Conservation (phyloP, 2,329 filamentous ascomycete species). For the Drechslerella coelobrocha region DNA sequence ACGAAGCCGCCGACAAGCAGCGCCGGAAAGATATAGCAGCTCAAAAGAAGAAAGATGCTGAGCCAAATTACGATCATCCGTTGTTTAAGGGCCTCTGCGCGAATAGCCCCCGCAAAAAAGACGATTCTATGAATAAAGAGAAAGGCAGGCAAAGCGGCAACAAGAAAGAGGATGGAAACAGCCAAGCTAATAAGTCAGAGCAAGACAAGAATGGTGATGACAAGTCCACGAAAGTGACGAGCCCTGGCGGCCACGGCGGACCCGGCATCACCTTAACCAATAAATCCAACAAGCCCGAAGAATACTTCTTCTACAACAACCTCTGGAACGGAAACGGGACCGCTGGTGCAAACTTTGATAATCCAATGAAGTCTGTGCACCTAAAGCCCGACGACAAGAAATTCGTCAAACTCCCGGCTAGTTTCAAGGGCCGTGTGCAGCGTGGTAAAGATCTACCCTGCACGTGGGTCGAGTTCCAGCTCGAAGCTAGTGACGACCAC, state of each 20-base stretch:
- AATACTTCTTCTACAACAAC: conserved; percentile 60
- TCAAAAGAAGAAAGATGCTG: conserved; percentile 6
- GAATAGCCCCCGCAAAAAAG: conserved; percentile 3
- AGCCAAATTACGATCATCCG: conserved; percentile 14
- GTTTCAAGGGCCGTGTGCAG: conserved; percentile 60
- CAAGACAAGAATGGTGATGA: not conserved
- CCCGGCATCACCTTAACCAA: conserved; percentile 59
- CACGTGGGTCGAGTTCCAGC: conserved; percentile 60
- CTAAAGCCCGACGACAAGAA: conserved; percentile 56
- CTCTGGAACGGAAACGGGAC: conserved; percentile 59
- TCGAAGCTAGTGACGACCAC: conserved; percentile 57
- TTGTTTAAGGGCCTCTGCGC: conserved; percentile 10
- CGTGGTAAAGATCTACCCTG: conserved; percentile 57
- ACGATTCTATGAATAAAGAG: not conserved
- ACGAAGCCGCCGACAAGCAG: conserved; percentile 12
- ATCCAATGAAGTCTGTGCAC: conserved; percentile 57
- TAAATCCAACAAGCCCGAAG: conserved; percentile 56
- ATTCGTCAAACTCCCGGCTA: conserved; percentile 56
- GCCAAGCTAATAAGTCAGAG: not conserved
- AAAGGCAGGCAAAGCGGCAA: too few relatives aligned
- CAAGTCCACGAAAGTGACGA: not conserved
- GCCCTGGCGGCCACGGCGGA: conserved; percentile 29
- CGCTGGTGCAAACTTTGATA: conserved; percentile 59
- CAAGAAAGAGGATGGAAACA: not conserved
- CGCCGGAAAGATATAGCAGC: not conserved